Base-by-base conservation (phyloP, 2,329 filamentous ascomycete genomes). In the Penicillium sp. region DNA sequence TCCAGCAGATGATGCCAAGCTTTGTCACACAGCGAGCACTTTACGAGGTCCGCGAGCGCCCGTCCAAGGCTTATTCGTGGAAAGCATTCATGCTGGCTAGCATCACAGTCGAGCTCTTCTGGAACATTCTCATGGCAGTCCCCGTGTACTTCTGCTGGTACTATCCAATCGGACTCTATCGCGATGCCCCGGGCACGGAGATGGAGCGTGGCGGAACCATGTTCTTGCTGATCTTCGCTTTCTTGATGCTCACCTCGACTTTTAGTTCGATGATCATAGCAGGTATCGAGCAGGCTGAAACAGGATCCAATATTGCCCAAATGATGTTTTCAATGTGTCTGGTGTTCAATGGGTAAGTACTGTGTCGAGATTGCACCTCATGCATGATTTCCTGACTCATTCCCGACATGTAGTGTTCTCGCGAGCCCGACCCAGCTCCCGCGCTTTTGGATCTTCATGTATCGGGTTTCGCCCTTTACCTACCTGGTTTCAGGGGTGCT, bases 61-160 rank as follows among this genome's bases (percentile, higher is more conserved):
- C 86, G 0, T 85, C 82, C 34, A 90, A 89, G 67, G 79, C 85
- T 0, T 93, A 93, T 64, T 80, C 79, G 35, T 93, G 86, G 87
- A 80, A 84, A 59, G 78, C 86, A 4, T 93, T 93, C 59, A 85
- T 93, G 74, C 69, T 90, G 18, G 79, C 82, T 41, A 85, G 89
- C 61, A 84, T 95, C 47, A 67, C 88, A 18, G 85, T 90, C 42
- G 89, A 95, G 61, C 68, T 95, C 2, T 85, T 87, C 0, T 95
- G 85, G 81, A 87, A 93, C 59, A 75, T 80, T 0, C 64, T 92
- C 29, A 50, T 85, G 73, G 77, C 79, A 3, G 73, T 81, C n/a
- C 66, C 93, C 48, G 82, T 89, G 69, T 94, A 73, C 70, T 73
- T 86, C 55, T 80, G 74, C 60, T 90, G 84, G 77, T 95, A 94